Conservation (phyloP, 192 early-diverging fungal genomes). For the Coemansia sp. region DNA sequence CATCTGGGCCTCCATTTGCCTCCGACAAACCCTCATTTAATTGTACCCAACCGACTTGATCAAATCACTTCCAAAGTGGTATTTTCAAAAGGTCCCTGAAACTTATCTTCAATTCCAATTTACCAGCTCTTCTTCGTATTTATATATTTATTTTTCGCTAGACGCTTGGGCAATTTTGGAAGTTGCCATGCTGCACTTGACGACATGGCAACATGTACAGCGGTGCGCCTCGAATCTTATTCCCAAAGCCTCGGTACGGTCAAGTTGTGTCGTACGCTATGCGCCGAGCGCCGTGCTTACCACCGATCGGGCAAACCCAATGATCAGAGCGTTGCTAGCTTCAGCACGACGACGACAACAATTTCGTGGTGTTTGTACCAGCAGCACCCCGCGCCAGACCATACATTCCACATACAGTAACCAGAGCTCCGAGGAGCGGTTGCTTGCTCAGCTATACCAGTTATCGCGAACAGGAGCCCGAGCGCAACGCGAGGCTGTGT, state of each 20-base stretch:
- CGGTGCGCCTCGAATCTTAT: conserved; percentile 7
- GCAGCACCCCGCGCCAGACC: not conserved
- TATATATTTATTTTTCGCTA: not conserved
- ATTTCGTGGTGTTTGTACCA: not conserved
- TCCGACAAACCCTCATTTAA: conserved; percentile 17
- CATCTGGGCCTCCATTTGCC: conserved; percentile 46
- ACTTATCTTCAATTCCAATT: not conserved
- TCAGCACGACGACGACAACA: not conserved
- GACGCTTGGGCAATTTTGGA: not conserved
- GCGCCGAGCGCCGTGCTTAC: not conserved
- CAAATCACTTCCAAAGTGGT: not conserved
- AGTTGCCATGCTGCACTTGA: conserved; percentile 20
- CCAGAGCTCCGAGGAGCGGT: not conserved
- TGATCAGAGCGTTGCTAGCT: not conserved
- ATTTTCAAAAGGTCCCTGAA: not conserved
- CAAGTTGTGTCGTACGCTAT: not conserved
- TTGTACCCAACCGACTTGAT: not conserved
- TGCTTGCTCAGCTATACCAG: conserved; percentile 13
- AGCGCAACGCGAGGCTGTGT: conserved; percentile 26
- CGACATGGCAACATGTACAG: conserved; percentile 24
- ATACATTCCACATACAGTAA: not conserved
- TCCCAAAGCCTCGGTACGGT: not conserved
- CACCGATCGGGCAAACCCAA: not conserved
- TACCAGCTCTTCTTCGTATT: not conserved
- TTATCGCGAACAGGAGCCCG: conserved; percentile 16